These are phyloP conservation scores for Malassezia slooffiae DNA, from an alignment of 1,284 basidiomycete genomes.

Conservation along the genomic window DNA sequence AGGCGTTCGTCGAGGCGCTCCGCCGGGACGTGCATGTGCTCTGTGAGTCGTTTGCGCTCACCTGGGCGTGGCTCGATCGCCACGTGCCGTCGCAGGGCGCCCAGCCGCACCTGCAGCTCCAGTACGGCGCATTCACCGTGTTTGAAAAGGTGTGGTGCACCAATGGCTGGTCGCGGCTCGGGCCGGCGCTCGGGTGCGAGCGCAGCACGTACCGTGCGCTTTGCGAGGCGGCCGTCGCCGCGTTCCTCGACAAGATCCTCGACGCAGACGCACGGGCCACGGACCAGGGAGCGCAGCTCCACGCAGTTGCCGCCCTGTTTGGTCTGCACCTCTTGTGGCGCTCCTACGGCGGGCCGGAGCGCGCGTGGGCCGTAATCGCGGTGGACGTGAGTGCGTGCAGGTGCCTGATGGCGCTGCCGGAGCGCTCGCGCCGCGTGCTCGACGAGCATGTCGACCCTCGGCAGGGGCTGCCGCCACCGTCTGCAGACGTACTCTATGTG, in stretches of 20 bases:
- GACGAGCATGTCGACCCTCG: neutral
- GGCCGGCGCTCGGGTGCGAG: neutral
- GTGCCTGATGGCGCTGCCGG: neutral
- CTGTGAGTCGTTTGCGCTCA: slow-evolving; percentile 11
- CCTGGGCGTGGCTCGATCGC: slow-evolving; percentile 14
- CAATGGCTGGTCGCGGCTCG: slow-evolving; percentile 8
- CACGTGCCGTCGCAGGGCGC: too few species aligned
- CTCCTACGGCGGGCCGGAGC: neutral
- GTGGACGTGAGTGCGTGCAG: slow-evolving; percentile 1
- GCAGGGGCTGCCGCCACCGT: neutral
- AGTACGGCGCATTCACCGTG: slow-evolving; percentile 13
- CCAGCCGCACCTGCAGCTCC: slow-evolving; percentile 4
- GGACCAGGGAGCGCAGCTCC: neutral
- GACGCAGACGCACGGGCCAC: neutral
- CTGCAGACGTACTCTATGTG: slow-evolving; percentile 7
- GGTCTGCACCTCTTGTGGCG: slow-evolving; percentile 8
- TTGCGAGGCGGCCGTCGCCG: neutral
- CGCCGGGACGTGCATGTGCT: slow-evolving; percentile 13
- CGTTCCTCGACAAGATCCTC: slow-evolving; percentile 3
- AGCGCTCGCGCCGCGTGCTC: slow-evolving; percentile 4
- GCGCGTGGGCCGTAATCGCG: neutral
- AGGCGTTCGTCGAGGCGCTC: slow-evolving; percentile 6
- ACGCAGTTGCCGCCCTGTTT: slow-evolving; percentile 5
- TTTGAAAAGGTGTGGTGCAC: slow-evolving; percentile 14
- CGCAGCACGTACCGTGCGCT: slow-evolving; percentile 3